Percentiles rank a stretch among this genome's conserved stretches.
Conservation (phyloP, 495 filamentous ascomycete genomes). For the Penicillium daleae region DNA sequence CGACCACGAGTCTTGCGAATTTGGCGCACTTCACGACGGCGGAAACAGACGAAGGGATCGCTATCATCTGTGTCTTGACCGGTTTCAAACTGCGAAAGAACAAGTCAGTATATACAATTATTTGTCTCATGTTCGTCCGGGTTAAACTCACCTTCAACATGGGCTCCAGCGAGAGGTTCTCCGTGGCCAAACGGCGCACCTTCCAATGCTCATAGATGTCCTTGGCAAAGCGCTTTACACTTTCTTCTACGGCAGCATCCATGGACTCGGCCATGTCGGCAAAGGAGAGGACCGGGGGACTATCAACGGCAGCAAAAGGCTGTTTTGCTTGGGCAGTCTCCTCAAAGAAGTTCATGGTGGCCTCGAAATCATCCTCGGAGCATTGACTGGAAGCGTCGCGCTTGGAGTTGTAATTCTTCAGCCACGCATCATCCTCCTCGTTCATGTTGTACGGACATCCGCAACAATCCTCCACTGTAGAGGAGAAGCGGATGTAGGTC, state of each 20-base stretch:
- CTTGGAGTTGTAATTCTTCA: constrained; percentile 82
- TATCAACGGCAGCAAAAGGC: constrained; percentile 86
- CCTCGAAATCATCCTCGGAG: constrained; percentile 88
- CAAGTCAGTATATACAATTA: constrained; percentile 29
- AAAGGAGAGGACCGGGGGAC: constrained; percentile 75
- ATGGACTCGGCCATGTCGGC: constrained; percentile 80
- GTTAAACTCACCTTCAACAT: constrained; percentile 65
- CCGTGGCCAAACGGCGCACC: constrained; percentile 61
- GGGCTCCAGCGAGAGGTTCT: constrained; percentile 71
- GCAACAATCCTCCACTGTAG: constrained; percentile 93
- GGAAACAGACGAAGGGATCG: constrained; percentile 98
- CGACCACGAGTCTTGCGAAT: constrained; percentile 92
- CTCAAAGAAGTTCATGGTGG: constrained; percentile 93
- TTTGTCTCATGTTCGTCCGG: not conserved
- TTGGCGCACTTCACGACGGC: constrained; percentile 91
- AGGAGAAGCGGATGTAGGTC: constrained; percentile 96
- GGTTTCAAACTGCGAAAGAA: constrained; percentile 71
- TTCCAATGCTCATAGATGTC: constrained; percentile 94
- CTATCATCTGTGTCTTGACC: constrained; percentile 91
- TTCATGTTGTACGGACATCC: constrained; percentile 91
- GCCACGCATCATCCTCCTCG: constrained; percentile 81
- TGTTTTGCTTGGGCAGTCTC: constrained; percentile 78
- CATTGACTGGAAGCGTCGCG: constrained; percentile 65
- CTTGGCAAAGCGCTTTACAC: constrained; percentile 73
- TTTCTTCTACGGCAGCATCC: constrained; percentile 69